A percentile compares a stretch with the other conserved stretches of the same genome.
Evolutionary conservation across 2,329 filamentous ascomycete genomes (phyloP).

Genomic region (Diaporthe citrichinensis): DNA sequence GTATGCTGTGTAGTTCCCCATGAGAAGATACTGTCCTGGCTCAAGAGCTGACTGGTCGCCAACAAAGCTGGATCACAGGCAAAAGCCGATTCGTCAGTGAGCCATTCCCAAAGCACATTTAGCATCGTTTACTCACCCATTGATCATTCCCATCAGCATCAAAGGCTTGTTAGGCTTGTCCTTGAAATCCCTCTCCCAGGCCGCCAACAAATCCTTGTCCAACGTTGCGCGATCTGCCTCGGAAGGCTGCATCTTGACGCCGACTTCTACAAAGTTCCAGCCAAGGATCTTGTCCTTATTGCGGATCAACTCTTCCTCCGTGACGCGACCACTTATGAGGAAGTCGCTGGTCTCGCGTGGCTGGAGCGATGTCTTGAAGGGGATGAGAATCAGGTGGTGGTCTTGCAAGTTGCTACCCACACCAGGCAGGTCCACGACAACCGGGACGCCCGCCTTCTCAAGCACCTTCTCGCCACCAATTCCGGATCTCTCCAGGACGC

Average conservation of each 20-base stretch:
- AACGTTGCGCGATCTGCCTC: conserved; percentile 65
- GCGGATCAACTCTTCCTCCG: conserved; percentile 43
- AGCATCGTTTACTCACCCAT: conserved; percentile 40
- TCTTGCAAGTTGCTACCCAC: conserved; percentile 69
- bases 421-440: conserved; percentile 64
- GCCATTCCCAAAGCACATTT: neutral
- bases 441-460: conserved; percentile 58
- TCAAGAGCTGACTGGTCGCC: conserved; percentile 52
- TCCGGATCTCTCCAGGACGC: conserved; percentile 74
- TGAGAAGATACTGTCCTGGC: conserved; percentile 35
- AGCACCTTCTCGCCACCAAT: conserved; percentile 66
- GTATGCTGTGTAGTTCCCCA: conserved; percentile 68
- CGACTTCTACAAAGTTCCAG: conserved; percentile 68
- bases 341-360: conserved; percentile 60
- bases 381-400: conserved; percentile 65
- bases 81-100: neutral
- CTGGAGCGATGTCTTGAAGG: conserved; percentile 62
- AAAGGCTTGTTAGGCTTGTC: conserved; percentile 46
- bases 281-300: conserved; percentile 57
- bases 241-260: conserved; percentile 67
- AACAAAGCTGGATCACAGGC: conserved; percentile 43
- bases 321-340: conserved; percentile 45
- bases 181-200: conserved; percentile 66
- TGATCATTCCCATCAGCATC: conserved; percentile 44
- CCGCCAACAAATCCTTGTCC: conserved; percentile 62